Evolutionary conservation across 768 basidiomycete species (phyloP).

Genomic region (Epithele typhae): DNA sequence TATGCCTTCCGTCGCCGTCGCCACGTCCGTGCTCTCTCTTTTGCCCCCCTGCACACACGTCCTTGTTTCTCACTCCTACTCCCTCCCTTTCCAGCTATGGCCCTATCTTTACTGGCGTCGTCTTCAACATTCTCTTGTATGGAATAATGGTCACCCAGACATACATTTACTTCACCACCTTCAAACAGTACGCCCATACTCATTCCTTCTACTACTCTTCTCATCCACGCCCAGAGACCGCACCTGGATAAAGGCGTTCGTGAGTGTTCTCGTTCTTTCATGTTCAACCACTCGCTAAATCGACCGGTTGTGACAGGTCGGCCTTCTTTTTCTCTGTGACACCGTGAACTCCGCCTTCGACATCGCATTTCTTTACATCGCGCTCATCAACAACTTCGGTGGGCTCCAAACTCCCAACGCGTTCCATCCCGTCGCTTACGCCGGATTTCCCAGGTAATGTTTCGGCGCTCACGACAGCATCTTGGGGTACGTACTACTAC

Average conservation of each 20-base stretch:
- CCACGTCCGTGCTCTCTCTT: conserved; percentile 4
- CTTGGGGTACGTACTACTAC: conserved; percentile 23
- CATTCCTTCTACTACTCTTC: neutral
- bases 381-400: conserved; percentile 46
- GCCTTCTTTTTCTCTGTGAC: conserved; percentile 42
- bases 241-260: conserved; percentile 42
- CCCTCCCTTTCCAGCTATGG: conserved; percentile 33
- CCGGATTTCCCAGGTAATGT: conserved; percentile 22
- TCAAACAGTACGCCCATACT: conserved; percentile 28
- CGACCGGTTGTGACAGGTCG: conserved; percentile 29
- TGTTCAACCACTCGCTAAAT: neutral
- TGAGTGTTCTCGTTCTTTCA: conserved; percentile 19
- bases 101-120: conserved; percentile 44
- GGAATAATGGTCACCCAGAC: conserved; percentile 48
- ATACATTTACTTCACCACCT: conserved; percentile 42
- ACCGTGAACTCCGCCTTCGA: conserved; percentile 44
- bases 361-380: conserved; percentile 41
- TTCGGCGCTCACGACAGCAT: conserved; percentile 21
- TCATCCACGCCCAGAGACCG: conserved; percentile 33
- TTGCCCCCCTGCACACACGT: neutral
- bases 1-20: conserved; percentile 13
- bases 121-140: conserved; percentile 43
- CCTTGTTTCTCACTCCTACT: neutral
- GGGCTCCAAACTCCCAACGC: too few relatives aligned
- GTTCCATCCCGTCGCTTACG: neutral